Conservation (phyloP, 495 filamentous ascomycete genomes). For the Lasiosphaeris hirsuta region DNA sequence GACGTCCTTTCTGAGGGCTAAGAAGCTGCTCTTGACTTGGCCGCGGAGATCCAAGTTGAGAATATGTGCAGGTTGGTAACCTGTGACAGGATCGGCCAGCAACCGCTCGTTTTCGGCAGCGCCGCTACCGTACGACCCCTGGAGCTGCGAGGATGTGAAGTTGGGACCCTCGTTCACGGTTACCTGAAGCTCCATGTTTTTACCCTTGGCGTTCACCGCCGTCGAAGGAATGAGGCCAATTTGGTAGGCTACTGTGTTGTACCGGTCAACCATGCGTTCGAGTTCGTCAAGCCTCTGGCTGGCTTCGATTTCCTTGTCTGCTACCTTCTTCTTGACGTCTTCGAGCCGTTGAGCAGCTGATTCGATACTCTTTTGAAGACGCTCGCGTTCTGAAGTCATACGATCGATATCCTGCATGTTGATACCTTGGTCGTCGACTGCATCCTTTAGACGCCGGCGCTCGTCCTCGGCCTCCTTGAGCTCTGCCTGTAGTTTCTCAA, state of each 20-base stretch:
- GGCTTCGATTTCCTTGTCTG: slow-evolving; percentile 81
- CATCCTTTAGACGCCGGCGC: slow-evolving; percentile 69
- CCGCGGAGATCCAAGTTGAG: slow-evolving; percentile 83
- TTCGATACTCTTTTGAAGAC: slow-evolving; percentile 80
- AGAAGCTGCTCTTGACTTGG: slow-evolving; percentile 71
- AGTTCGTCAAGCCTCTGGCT: slow-evolving; percentile 81
- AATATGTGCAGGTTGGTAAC: slow-evolving; percentile 85
- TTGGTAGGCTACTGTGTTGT: slow-evolving; percentile 91
- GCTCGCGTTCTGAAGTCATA: slow-evolving; percentile 92
- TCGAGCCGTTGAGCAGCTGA: slow-evolving; percentile 68
- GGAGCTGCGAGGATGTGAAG: slow-evolving; percentile 66
- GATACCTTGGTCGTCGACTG: slow-evolving; percentile 87
- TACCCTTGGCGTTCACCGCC: slow-evolving; percentile 78
- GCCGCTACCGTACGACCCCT: slow-evolving; percentile 46
- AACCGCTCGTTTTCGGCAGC: slow-evolving; percentile 57
- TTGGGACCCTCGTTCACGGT: slow-evolving; percentile 65
- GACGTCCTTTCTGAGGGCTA: slow-evolving; percentile 78
- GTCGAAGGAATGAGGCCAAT: slow-evolving; percentile 82
- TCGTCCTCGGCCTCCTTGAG: slow-evolving; percentile 78
- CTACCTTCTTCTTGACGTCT: slow-evolving; percentile 74
- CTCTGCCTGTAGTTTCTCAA: slow-evolving; percentile 72
- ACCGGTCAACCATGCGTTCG: slow-evolving; percentile 78
- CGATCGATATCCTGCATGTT: slow-evolving; percentile 97
- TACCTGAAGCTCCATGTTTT: slow-evolving; percentile 77
- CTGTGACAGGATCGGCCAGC: slow-evolving; percentile 72